Base-by-base conservation (phyloP, 768 basidiomycete genomes). In the Phanerochaete carnosa region DNA sequence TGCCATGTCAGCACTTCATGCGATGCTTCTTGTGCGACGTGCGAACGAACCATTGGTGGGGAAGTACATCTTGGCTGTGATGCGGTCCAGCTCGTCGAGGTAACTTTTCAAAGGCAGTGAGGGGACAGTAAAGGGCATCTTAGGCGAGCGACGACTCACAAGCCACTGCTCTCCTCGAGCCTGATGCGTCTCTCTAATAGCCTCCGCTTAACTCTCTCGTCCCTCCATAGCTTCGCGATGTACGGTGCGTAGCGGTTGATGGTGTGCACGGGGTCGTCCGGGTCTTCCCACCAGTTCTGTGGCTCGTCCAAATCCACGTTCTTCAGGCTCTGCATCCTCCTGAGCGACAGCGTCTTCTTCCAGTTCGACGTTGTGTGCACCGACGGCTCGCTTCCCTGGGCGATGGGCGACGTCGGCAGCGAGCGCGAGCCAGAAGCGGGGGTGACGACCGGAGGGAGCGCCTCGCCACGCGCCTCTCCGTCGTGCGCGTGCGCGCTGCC, bases 231-330 rank as follows among this genome's bases (percentile, higher is more conserved):
- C 61, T 88, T 83, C 63, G 79, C 66, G 86, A 94, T 94, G 47
- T 79, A 78, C 59, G 80, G 79, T 11, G 83, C 82, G 69, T 82
- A 87, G 16, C 81, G 79, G 67, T 87, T 79, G 26, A 93, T 75
- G 55, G 83, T 72, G 70, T 93, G 91, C 51, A 90, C 88, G 39
- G 90, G 90, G 72, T 92, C 90, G 8, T 85, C 81, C 29, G 89
- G 90, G 75, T 94, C 89, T 73, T 90, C 89, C 89, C 89, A 90
- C 90, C 90, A 92, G 32, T 87, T 88, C 67, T 83, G 82, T 54
- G 90, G 82, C 74, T 89, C 87, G 56, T 86, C 84, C 30, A 88
- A 83, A 70, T 87, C 83, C 29, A 82, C 80, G 63, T 82, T 85
- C 77, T 88, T 89, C 7, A 87, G 87, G 68, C 84, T 86, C 74